These are phyloP conservation scores for Dalbergia cultrata DNA, from an alignment of 306 rosid species.

Conservation along the genomic window DNA sequence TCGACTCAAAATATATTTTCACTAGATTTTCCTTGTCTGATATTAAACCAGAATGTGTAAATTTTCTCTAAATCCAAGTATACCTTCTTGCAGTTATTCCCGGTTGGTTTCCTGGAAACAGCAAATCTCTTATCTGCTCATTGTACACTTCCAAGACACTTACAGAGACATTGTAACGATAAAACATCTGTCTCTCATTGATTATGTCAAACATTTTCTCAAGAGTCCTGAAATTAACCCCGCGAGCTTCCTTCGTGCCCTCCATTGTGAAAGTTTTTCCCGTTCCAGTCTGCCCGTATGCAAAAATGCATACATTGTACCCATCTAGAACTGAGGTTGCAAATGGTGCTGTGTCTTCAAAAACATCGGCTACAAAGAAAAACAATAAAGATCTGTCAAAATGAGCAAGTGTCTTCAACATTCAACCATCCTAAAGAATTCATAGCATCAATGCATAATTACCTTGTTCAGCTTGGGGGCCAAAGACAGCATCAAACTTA, in stretches of 20 bases:
- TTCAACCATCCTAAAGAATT: not conserved
- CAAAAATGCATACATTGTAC: constrained; percentile 94
- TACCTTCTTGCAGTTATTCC: constrained; percentile 80
- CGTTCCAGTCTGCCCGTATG: constrained; percentile 95
- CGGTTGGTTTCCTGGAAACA: constrained; percentile 76
- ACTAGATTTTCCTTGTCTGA: constrained; percentile 12
- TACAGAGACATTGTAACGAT: constrained; percentile 77
- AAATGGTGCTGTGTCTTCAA: constrained; percentile 85
- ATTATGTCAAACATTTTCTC: constrained; percentile 79
- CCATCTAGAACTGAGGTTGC: constrained; percentile 93
- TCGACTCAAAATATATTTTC: not conserved
- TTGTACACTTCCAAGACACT: constrained; percentile 97
- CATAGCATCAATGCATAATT: constrained; percentile 9
- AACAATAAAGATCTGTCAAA: constrained; percentile 27
- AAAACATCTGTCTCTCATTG: constrained; percentile 64
- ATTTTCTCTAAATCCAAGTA: not conserved
- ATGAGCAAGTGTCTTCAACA: constrained; percentile 29
- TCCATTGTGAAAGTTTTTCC: constrained; percentile 99
- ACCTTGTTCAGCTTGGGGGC: constrained; percentile 94
- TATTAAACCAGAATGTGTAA: not conserved
- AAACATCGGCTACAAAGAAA: constrained; percentile 68
- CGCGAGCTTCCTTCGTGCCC: constrained; percentile 88
- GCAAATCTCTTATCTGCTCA: constrained; percentile 93
- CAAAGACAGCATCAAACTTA: constrained; percentile 89
- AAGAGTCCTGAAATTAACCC: constrained; percentile 95